Conservation (phyloP, 2,329 filamentous ascomycete species). For the Alternaria ethzedia region DNA sequence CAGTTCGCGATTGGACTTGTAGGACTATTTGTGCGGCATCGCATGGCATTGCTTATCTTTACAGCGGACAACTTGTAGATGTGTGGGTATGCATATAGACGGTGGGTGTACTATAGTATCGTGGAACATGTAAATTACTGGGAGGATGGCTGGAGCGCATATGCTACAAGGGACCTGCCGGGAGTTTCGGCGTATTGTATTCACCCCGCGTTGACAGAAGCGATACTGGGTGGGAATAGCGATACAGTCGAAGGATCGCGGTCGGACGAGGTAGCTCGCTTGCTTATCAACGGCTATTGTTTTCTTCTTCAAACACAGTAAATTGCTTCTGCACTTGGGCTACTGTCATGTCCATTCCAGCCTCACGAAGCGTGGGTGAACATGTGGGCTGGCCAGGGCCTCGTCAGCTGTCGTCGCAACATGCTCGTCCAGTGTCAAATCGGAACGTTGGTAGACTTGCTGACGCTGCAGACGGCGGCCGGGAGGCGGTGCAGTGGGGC, state of each 20-base stretch:
- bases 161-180: neutral
- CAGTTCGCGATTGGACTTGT: slow-evolving; percentile 79
- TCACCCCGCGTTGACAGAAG: neutral
- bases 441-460: neutral
- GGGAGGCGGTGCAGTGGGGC: slow-evolving; percentile 9
- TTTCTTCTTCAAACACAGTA: neutral
- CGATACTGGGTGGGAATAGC: neutral
- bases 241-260: neutral
- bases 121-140: neutral
- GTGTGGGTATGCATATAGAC: neutral
- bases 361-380: neutral
- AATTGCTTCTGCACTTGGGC: neutral
- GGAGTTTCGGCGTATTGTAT: neutral
- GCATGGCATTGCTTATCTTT: slow-evolving; percentile 86
- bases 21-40: slow-evolving; percentile 85
- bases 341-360: neutral
- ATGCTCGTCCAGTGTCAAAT: neutral
- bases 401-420: neutral
- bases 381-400: neutral
- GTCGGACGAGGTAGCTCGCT: neutral
- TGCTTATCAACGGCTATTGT: neutral
- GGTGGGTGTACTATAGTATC: neutral
- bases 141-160: neutral
- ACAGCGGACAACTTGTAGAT: slow-evolving; percentile 75
- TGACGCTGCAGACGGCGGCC: neutral